Conservation (phyloP, 1,284 basidiomycete species). For the Puccinia hordei region DNA sequence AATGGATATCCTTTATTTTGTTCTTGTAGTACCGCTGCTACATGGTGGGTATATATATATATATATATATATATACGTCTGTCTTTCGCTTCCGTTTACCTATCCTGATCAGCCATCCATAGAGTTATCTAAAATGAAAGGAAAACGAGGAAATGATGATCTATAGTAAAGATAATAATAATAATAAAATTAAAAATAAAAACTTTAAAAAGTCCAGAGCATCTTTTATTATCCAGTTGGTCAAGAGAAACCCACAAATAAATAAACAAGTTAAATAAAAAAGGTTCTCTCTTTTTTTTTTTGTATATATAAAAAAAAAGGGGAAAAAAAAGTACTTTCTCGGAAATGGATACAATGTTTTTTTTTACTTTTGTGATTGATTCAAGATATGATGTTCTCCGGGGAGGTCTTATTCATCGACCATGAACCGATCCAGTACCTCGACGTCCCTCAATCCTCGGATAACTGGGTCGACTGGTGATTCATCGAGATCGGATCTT, state of each 20-base stretch:
- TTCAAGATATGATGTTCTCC: neutral
- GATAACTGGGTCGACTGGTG: constrained; percentile 24
- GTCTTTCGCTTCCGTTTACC: constrained; percentile 12
- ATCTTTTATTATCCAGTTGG: constrained; percentile 7
- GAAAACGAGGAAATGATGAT: constrained; percentile 4
- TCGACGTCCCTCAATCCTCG: constrained; percentile 40
- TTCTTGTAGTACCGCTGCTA: too few relatives aligned
- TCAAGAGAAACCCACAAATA: neutral
- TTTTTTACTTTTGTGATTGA: neutral
- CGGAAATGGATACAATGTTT: neutral
- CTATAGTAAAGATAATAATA: neutral
- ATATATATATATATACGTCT: neutral
- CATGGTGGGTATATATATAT: neutral
- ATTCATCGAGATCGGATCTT: constrained; percentile 40
- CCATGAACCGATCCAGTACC: constrained; percentile 33
- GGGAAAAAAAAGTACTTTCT: too few relatives aligned
- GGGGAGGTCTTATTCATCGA: constrained; percentile 9
- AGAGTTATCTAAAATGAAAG: neutral
- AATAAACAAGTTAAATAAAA: neutral
- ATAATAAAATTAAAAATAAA: neutral
- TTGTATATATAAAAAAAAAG: too few relatives aligned
- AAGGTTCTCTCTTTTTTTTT: neutral
- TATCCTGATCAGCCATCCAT: constrained; percentile 3
- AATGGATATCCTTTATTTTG: too few relatives aligned
- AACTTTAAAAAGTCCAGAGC: neutral